phyloP scores from a whole-genome alignment of 352 stramenopile species.

The Aphanomyces cochlioides region DNA sequence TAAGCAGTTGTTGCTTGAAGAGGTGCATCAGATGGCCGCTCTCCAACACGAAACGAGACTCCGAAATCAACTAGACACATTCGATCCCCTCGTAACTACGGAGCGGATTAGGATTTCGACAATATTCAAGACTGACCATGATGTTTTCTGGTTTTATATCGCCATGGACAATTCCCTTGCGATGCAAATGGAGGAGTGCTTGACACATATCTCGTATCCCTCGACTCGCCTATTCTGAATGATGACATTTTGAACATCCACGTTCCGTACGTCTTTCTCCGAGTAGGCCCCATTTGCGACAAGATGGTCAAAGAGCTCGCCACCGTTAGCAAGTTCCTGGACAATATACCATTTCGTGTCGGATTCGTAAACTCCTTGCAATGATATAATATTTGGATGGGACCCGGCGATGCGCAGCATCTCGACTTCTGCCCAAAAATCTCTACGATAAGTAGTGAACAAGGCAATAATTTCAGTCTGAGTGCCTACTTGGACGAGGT shows the following conservation, averaged over 20 bases:
- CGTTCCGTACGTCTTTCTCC: constrained; percentile 43
- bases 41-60: constrained; percentile 72
- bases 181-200: constrained; percentile 79
- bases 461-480: background rate
- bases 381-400: constrained; percentile 74
- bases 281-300: constrained; percentile 82
- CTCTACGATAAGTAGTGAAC: constrained; percentile 32
- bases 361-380: constrained; percentile 70
- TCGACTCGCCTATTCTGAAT: constrained; percentile 45
- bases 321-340: constrained; percentile 76
- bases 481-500: constrained; percentile 42
- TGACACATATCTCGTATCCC: constrained; percentile 71
- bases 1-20: constrained; percentile 75
- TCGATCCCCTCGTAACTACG: constrained; percentile 47
- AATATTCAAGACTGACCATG: constrained; percentile 33
- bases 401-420: constrained; percentile 65
- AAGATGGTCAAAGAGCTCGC: constrained; percentile 86
- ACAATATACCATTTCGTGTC: constrained; percentile 78
- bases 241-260: background rate
- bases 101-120: background rate
- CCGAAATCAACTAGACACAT: constrained; percentile 87
- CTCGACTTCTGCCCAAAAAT: constrained; percentile 82
- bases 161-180: constrained; percentile 82
- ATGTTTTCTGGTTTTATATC: constrained; percentile 89
- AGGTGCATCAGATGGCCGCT: constrained; percentile 66